phyloP scores from a whole-genome alignment of 306 rosid genomes.

The Castanea sativa region DNA sequence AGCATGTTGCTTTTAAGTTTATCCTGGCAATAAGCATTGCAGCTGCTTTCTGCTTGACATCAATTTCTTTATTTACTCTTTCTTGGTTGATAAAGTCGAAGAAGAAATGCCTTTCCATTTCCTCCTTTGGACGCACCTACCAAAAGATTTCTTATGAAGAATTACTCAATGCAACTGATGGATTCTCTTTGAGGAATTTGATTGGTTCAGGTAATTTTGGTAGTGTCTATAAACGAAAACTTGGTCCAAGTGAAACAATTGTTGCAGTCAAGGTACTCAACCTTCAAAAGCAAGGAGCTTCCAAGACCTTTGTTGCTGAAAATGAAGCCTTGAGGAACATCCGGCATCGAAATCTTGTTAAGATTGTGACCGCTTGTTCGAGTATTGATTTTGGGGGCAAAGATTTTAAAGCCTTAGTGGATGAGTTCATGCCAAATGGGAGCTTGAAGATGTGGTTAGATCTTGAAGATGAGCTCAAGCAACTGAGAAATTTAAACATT shows the following conservation, averaged over 20 bases:
- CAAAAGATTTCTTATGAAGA: conserved; percentile 21
- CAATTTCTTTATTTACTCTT: not conserved
- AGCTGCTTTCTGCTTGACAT: not conserved
- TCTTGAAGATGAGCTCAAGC: not conserved
- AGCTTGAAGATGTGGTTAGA: conserved; percentile 20
- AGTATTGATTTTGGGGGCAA: not conserved
- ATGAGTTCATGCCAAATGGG: conserved; percentile 20
- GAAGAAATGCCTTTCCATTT: not conserved
- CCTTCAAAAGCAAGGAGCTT: conserved; percentile 14
- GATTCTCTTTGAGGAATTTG: conserved; percentile 15
- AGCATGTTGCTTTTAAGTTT: not conserved
- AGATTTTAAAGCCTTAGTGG: conserved; percentile 16
- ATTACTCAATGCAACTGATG: conserved; percentile 20
- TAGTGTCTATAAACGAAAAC: conserved; percentile 25
- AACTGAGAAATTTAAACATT: not conserved
- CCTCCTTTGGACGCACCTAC: not conserved
- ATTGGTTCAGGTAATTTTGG: conserved; percentile 35
- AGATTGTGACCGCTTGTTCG: conserved; percentile 26
- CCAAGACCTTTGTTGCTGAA: conserved; percentile 27
- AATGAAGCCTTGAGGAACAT: conserved; percentile 19
- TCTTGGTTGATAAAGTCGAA: not conserved
- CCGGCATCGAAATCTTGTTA: conserved; percentile 21
- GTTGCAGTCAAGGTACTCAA: conserved; percentile 31
- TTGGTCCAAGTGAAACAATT: not conserved
- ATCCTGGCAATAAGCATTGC: not conserved